Evolutionary conservation across 768 basidiomycete species (phyloP).

Genomic region (Dentipellis sp.): DNA sequence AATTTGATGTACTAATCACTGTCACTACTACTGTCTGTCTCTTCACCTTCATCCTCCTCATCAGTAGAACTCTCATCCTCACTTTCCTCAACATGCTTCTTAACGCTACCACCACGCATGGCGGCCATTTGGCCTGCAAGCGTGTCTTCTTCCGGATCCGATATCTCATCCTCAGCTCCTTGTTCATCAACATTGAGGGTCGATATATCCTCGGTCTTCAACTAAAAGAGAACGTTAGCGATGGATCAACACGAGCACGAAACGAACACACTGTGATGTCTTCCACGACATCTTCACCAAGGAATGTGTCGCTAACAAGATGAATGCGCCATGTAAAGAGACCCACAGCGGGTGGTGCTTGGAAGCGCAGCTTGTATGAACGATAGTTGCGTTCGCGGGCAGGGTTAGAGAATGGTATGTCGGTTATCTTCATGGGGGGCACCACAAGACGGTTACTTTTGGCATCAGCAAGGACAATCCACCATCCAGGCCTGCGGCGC

Average conservation of each 20-base stretch:
- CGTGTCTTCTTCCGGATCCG: conserved; percentile 94
- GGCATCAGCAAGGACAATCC: conserved; percentile 83
- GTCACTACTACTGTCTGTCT: conserved; percentile 43
- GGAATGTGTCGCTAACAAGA: conserved; percentile 80
- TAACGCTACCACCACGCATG: conserved; percentile 85
- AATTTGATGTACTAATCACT: conserved; percentile 27
- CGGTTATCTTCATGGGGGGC: conserved; percentile 73
- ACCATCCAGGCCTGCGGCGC: conserved; percentile 89
- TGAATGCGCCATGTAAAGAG: conserved; percentile 85
- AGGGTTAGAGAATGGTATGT: conserved; percentile 59
- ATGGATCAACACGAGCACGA: background rate
- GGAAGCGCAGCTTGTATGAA: conserved; percentile 88
- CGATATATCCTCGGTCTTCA: conserved; percentile 74
- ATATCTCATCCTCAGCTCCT: conserved; percentile 83
- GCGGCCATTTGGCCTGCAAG: conserved; percentile 97
- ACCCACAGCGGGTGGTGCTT: conserved; percentile 79
- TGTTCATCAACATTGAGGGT: conserved; percentile 47
- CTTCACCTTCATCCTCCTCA: conserved; percentile 43
- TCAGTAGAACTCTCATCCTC: conserved; percentile 44
- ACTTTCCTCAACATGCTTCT: conserved; percentile 43
- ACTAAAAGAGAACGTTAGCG: conserved; percentile 30
- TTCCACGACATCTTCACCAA: conserved; percentile 66
- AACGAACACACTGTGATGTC: conserved; percentile 58
- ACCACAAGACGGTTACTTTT: conserved; percentile 81
- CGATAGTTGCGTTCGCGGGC: conserved; percentile 52